phyloP scores from a whole-genome alignment of 495 filamentous ascomycete genomes.

The Jackrogersella minutella region DNA sequence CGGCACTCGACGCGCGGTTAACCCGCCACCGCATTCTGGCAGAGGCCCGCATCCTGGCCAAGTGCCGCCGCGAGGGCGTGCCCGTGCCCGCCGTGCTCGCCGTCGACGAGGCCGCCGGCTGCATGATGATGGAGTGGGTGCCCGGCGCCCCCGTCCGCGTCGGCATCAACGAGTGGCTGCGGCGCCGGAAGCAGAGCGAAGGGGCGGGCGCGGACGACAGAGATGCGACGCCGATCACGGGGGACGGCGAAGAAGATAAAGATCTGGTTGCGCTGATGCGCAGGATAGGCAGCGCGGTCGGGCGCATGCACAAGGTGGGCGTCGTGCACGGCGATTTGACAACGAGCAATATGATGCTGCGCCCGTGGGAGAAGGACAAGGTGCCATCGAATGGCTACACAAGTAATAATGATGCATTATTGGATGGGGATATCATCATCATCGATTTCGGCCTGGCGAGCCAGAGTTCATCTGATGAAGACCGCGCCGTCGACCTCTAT shows the following conservation, averaged over 20 bases:
- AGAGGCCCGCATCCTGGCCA: conserved; percentile 84
- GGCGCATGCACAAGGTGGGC: conserved; percentile 80
- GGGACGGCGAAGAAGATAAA: conserved; percentile 44
- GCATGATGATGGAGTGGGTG: conserved; percentile 93
- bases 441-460: conserved; percentile 96
- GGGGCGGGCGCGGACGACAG: conserved; percentile 43
- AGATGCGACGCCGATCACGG: conserved; percentile 49
- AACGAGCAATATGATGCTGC: conserved; percentile 95
- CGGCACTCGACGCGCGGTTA: conserved; percentile 84
- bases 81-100: conserved; percentile 79
- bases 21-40: conserved; percentile 85
- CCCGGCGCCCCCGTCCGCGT: conserved; percentile 73
- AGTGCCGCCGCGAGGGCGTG: conserved; percentile 77
- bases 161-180: conserved; percentile 71
- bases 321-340: conserved; percentile 96
- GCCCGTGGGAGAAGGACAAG: conserved; percentile 48
- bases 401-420: conserved; percentile 37
- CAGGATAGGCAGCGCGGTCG: conserved; percentile 76
- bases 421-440: conserved; percentile 79
- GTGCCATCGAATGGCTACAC: conserved; percentile 26
- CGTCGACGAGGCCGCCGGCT: conserved; percentile 75
- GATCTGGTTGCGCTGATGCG: conserved; percentile 66
- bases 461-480: conserved; percentile 86
- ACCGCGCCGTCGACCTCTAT: conserved; percentile 95
- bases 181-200: conserved; percentile 42